phyloP scores from a whole-genome alignment of 768 basidiomycete genomes.

The Serendipita sp. region DNA sequence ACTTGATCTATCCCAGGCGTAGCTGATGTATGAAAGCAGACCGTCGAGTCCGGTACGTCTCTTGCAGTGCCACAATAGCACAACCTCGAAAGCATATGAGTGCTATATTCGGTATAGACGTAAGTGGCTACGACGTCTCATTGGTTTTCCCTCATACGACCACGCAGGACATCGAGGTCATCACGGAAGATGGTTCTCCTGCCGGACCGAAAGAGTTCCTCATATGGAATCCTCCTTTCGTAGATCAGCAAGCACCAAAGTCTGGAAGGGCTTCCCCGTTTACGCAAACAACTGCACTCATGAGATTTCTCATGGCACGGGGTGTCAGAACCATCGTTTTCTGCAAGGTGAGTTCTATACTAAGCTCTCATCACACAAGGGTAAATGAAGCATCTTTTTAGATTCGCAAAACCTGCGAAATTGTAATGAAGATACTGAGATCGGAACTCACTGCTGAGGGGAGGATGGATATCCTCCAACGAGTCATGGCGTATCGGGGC shows the following conservation, averaged over 20 bases:
- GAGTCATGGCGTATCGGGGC: conserved; percentile 72
- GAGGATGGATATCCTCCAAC: conserved; percentile 54
- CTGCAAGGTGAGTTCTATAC: conserved; percentile 46
- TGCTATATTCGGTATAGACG: conserved; percentile 51
- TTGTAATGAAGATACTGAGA: conserved; percentile 70
- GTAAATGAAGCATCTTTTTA: conserved; percentile 18
- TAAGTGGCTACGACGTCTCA: conserved; percentile 12
- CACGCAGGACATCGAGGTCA: conserved; percentile 38
- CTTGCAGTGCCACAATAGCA: conserved; percentile 77
- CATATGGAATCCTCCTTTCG: conserved; percentile 55
- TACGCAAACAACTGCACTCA: conserved; percentile 51
- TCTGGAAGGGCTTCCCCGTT: conserved; percentile 44
- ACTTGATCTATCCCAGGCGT: not conserved
- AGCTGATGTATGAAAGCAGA: conserved; percentile 29
- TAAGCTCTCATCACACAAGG: not conserved
- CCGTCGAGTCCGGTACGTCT: conserved; percentile 44
- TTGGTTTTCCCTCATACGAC: not conserved
- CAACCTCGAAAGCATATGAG: conserved; percentile 63
- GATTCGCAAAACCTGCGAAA: conserved; percentile 70
- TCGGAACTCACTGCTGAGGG: conserved; percentile 58
- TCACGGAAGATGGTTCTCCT: conserved; percentile 72
- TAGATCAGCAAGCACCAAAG: conserved; percentile 37
- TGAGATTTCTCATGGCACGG: conserved; percentile 67
- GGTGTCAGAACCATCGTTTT: conserved; percentile 78
- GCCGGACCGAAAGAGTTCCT: conserved; percentile 66